Evolutionary conservation across 129 eudicot species (phyloP).

Genomic region (Cynara cardunculus): DNA sequence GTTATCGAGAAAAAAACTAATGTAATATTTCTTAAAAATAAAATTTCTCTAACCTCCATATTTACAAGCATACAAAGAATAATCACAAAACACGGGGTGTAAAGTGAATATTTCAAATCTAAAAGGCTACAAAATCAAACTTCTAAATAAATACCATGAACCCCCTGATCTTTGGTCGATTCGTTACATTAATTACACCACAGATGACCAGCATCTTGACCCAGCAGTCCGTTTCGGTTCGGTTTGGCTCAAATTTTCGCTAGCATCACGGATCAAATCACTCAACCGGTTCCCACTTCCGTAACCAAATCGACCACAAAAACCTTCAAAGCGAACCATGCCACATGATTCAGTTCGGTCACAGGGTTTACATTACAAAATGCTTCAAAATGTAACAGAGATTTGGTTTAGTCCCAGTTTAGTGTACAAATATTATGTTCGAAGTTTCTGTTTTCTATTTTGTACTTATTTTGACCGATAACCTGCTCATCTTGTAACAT

Average conservation of each 20-base stretch:
- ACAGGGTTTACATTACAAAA: too few relatives aligned
- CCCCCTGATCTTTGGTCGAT: neutral
- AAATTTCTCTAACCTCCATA: neutral
- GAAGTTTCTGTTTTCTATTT: too few relatives aligned
- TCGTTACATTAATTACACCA: conserved; percentile 1
- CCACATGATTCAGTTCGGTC: neutral
- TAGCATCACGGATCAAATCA: neutral
- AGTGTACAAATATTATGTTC: neutral
- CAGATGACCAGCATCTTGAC: neutral
- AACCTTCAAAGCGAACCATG: neutral
- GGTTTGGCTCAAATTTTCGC: neutral
- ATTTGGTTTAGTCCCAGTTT: neutral
- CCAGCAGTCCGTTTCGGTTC: neutral
- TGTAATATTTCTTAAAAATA: neutral
- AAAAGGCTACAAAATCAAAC: neutral
- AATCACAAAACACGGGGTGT: conserved; percentile 12
- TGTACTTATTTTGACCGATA: too few relatives aligned
- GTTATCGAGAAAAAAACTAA: neutral
- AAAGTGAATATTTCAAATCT: neutral
- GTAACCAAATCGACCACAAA: neutral
- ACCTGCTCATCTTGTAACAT: too few relatives aligned
- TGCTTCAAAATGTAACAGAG: neutral
- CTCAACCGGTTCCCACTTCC: neutral
- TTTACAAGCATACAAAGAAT: conserved; percentile 20
- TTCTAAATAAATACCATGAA: neutral